Conservation (phyloP, 345 rosid genomes). For the Eucalyptus sideroxylon region DNA sequence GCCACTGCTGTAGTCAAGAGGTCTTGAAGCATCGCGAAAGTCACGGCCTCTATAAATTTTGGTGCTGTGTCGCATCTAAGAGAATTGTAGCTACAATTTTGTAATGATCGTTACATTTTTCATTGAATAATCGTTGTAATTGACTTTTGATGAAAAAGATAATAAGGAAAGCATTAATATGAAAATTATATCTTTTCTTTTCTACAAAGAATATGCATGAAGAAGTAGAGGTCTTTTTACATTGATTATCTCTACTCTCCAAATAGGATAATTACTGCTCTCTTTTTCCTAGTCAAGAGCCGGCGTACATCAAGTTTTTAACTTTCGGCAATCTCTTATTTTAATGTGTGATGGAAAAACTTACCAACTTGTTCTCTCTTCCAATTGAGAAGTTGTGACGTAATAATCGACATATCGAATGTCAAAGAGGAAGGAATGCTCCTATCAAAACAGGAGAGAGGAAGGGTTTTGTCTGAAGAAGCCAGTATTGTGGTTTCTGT, state of each 20-base stretch:
- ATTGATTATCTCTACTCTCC: neutral
- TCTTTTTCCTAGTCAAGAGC: neutral
- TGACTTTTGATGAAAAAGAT: neutral
- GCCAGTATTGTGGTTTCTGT: neutral
- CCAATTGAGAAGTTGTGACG: neutral
- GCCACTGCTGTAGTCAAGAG: conserved; percentile 86
- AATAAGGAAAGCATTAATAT: neutral
- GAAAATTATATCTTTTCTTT: neutral
- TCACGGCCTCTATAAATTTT: conserved; percentile 20
- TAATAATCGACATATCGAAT: neutral
- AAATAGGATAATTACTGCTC: neutral
- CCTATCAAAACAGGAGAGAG: neutral
- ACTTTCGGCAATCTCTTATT: neutral
- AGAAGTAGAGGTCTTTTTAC: neutral
- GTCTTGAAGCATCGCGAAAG: conserved; percentile 24
- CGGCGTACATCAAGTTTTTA: neutral
- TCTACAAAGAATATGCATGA: neutral
- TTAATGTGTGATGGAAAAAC: neutral
- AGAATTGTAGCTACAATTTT: neutral
- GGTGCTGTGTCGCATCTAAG: neutral
- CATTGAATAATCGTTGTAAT: neutral
- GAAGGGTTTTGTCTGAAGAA: neutral
- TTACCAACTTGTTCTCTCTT: neutral
- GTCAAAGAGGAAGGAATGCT: neutral
- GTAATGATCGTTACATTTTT: neutral